These are phyloP conservation scores for Blastobotrys muscicola DNA, from an alignment of 805 yeast species.

Conservation along the genomic window DNA sequence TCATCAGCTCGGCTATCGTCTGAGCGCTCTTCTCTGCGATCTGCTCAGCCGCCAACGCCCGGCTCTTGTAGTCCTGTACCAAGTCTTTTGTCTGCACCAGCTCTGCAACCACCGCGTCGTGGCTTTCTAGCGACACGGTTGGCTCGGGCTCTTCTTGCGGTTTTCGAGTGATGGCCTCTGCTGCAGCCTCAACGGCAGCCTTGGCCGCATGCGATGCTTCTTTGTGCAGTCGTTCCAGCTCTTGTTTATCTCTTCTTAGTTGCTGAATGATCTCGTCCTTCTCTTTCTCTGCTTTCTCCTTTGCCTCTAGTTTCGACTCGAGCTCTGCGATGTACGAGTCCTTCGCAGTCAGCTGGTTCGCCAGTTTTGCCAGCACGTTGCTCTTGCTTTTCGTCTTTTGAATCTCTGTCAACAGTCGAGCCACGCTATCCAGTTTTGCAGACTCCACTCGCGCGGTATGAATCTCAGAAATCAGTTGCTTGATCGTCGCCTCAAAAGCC, in stretches of 20 bases:
- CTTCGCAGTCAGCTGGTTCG: slow-evolving; percentile 10
- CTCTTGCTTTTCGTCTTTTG: slow-evolving; percentile 15
- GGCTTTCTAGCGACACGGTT: not conserved
- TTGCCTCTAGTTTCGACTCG: slow-evolving; percentile 7
- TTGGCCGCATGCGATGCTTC: not conserved
- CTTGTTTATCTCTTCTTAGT: not conserved
- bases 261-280: not conserved
- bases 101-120: slow-evolving; percentile 1
- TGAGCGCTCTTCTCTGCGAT: slow-evolving; percentile 6
- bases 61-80: slow-evolving; percentile 4
- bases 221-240: slow-evolving; percentile 3
- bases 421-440: slow-evolving; percentile 25
- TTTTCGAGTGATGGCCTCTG: not conserved
- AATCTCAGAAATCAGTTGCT: slow-evolving; percentile 26
- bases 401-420: slow-evolving; percentile 23
- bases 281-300: not conserved
- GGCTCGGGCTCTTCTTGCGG: not conserved
- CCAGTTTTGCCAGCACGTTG: slow-evolving; percentile 7
- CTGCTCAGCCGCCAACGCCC: slow-evolving; percentile 10
- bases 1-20: slow-evolving; percentile 8
- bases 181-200: slow-evolving; percentile 1
- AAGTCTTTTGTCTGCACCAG: slow-evolving; percentile 5
- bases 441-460: slow-evolving; percentile 26
- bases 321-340: slow-evolving; percentile 12
- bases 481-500: slow-evolving; percentile 27